Conservation (phyloP, 208 protist species). For the Leishmania lainsoni region DNA sequence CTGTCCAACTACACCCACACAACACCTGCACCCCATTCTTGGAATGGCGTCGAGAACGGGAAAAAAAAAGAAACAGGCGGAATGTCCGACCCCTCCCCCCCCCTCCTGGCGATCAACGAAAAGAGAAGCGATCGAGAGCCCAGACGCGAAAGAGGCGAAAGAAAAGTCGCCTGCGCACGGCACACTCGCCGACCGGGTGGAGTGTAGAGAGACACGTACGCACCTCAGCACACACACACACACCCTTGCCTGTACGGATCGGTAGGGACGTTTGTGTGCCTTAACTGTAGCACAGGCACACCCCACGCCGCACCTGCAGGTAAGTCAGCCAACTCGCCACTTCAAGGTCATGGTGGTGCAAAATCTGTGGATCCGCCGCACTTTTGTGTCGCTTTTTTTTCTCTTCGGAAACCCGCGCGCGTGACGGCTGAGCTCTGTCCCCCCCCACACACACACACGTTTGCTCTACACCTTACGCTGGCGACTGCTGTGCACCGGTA, state of each 20-base stretch:
- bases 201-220: too few species aligned
- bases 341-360: background rate
- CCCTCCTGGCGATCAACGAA: too few species aligned
- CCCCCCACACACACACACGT: background rate
- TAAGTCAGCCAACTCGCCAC: background rate
- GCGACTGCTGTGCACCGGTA: background rate
- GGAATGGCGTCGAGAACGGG: too few species aligned
- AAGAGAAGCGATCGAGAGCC: too few species aligned
- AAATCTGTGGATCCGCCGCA: background rate
- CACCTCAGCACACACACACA: too few species aligned
- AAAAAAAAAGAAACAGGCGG: too few species aligned
- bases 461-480: background rate
- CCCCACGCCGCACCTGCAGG: background rate
- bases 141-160: too few species aligned
- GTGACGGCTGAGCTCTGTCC: background rate
- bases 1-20: too few species aligned
- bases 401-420: background rate
- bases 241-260: background rate
- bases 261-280: background rate
- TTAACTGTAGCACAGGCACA: background rate
- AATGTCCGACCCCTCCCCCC: too few species aligned
- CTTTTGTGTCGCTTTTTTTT: background rate
- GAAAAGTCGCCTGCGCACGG: too few species aligned
- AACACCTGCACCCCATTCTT: too few species aligned
- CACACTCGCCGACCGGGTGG: too few species aligned